Conservation (phyloP, 208 protist genomes). For the Trichomonas tenax region DNA sequence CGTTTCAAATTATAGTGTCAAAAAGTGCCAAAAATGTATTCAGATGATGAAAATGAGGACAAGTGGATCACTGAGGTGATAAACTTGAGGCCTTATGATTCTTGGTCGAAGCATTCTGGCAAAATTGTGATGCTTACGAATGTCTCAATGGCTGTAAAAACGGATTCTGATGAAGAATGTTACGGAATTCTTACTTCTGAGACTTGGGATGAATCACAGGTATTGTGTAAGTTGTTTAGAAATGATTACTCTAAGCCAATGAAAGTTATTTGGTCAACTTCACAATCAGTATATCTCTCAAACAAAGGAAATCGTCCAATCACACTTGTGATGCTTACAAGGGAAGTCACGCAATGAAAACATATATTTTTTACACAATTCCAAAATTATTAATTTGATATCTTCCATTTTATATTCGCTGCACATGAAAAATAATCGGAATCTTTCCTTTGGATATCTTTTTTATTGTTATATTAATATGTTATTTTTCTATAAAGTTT, state of each 20-base stretch:
- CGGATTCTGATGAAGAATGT: not conserved
- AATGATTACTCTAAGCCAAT: not conserved
- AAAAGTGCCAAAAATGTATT: not conserved
- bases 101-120: not conserved
- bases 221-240: not conserved
- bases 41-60: not conserved
- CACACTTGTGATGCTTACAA: not conserved
- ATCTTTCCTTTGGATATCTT: too few relatives aligned
- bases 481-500: too few relatives aligned
- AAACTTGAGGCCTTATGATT: not conserved
- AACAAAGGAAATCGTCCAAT: not conserved
- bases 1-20: too few relatives aligned
- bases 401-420: too few relatives aligned
- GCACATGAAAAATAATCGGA: too few relatives aligned
- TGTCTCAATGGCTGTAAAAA: not conserved
- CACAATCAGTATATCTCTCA: not conserved
- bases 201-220: not conserved
- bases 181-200: not conserved
- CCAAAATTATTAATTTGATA: too few relatives aligned
- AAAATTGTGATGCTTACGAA: not conserved
- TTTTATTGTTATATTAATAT: too few relatives aligned
- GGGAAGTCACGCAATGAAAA: not conserved
- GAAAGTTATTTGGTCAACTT: not conserved
- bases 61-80: not conserved
- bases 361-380: too few relatives aligned